These are phyloP conservation scores for Aphanomyces euteiches DNA, from an alignment of 352 stramenopile genomes.

Conservation along the genomic window DNA sequence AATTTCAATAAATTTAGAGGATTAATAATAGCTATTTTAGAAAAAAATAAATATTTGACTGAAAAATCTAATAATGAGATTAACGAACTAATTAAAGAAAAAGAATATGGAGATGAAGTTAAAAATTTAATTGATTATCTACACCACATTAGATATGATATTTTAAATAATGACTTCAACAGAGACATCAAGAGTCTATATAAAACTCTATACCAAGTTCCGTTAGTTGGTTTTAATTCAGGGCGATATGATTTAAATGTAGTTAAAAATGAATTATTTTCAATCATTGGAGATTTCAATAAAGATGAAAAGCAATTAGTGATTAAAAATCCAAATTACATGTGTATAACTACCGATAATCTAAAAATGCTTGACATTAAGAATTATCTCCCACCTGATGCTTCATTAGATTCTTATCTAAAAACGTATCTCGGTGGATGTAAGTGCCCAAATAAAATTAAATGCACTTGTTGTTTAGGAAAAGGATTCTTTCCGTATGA, in stretches of 20 bases:
- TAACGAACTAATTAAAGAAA: too few relatives aligned
- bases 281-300: not conserved
- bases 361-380: not conserved
- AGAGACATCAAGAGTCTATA: too few relatives aligned
- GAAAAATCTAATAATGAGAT: too few relatives aligned
- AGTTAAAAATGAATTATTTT: slow-evolving; percentile 11
- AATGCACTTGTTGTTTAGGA: slow-evolving; percentile 3
- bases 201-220: too few relatives aligned
- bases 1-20: too few relatives aligned
- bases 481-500: slow-evolving; percentile 14
- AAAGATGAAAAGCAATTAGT: not conserved
- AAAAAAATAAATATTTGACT: too few relatives aligned
- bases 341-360: not conserved
- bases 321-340: not conserved
- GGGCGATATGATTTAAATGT: slow-evolving; percentile 7
- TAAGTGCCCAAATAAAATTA: not conserved
- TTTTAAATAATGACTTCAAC: too few relatives aligned
- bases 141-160: too few relatives aligned
- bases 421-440: not conserved
- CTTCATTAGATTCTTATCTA: not conserved
- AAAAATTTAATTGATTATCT: too few relatives aligned
- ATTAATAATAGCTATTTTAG: too few relatives aligned
- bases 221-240: not conserved
- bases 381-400: slow-evolving; percentile 4
- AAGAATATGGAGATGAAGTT: too few relatives aligned